phyloP scores from a whole-genome alignment of 139 green algal genomes.

The Zygnema cylindricum region DNA sequence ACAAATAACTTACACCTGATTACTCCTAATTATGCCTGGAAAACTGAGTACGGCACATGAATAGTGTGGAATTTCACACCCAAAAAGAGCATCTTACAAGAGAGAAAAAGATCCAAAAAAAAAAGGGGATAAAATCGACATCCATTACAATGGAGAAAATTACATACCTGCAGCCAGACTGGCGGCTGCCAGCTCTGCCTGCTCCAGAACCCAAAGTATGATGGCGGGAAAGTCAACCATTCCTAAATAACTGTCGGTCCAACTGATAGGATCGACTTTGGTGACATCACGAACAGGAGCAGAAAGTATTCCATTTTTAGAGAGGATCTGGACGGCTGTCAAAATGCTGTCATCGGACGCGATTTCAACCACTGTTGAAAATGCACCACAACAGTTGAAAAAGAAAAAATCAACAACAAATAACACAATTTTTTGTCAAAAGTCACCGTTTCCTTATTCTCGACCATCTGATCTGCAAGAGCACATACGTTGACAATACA shows the following conservation, averaged over 20 bases:
- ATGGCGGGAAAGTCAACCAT: slow-evolving; percentile 55
- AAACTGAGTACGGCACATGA: no score
- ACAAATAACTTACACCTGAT: no score
- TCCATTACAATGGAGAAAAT: slow-evolving; percentile 7
- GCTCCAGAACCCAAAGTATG: slow-evolving; percentile 49
- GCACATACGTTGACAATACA: no score
- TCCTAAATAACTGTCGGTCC: slow-evolving; percentile 43
- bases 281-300: slow-evolving; percentile 34
- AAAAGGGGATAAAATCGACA: background rate
- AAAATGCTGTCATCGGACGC: slow-evolving; percentile 33
- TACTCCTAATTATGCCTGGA: no score
- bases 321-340: slow-evolving; percentile 33
- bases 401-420: no score
- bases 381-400: no score
- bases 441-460: no score
- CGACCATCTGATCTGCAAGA: no score
- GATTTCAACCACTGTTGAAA: slow-evolving; percentile 53
- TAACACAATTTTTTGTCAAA: no score
- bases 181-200: slow-evolving; percentile 50
- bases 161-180: slow-evolving; percentile 24
- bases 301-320: slow-evolving; percentile 26
- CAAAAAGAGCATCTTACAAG: slow-evolving; percentile 9
- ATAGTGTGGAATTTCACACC: background rate
- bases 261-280: background rate
- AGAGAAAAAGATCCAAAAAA: background rate